Base-by-base conservation (phyloP, 1,284 basidiomycete species). In the Tilletiaria anomala region DNA sequence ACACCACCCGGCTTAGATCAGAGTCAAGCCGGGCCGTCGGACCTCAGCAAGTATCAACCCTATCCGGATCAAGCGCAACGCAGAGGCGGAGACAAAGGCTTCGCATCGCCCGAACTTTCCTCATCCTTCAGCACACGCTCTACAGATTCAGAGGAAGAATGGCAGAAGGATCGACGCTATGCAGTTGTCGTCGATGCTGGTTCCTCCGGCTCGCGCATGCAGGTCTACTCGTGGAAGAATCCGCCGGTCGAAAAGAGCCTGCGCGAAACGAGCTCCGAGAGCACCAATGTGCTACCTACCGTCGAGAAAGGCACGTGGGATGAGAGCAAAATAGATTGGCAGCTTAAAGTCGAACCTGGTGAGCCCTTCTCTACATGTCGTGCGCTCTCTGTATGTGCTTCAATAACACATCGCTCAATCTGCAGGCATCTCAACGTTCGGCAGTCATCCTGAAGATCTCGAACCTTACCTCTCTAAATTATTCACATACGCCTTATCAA, bases 111-210 rank as follows among this genome's bases (percentile, higher is more conserved):
- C n/a, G n/a, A n/a, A n/a, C n/a, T n/a, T n/a, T n/a, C n/a, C n/a
- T n/a, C n/a, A n/a, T n/a, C n/a, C n/a, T n/a, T n/a, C n/a, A n/a
- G n/a, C n/a, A n/a, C n/a, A n/a, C n/a, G n/a, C n/a, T n/a, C n/a
- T n/a, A n/a, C n/a, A n/a, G n/a, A n/a, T n/a, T n/a, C n/a, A n/a
- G n/a, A n/a, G n/a, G n/a, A n/a, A n/a, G n/a, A n/a, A n/a, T 52
- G 55, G 51, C 39, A 45, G n/a, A 35, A 43, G 29, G 45, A 43
- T 18, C 47, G 63, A 21, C 48, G 65, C 33, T 97, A 91, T 70
- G 89, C 87, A 38, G 79, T 97, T 48, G 86, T 97, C 44, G 83
- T 99, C 66, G 91, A 99, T 72, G 91, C 91, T 58, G 91, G 91
- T 51, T 93, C 87, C 61, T 94, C 88, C 10, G 91, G 91, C 26